Evolutionary conservation across 345 rosid genomes (phyloP).

Genomic region (Cardamine resedifolia): DNA sequence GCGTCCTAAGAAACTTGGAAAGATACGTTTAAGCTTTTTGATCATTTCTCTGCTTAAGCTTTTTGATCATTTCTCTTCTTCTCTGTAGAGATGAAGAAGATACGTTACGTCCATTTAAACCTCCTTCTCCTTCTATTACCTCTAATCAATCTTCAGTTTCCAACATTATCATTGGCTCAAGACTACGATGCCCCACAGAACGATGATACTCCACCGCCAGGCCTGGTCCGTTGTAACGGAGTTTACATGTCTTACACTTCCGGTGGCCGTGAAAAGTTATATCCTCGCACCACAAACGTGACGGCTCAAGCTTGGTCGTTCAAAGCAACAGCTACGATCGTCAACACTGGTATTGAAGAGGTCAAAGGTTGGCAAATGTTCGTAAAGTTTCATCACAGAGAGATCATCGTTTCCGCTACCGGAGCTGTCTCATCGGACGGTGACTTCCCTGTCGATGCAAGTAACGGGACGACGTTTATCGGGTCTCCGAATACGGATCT

Average conservation of each 20-base stretch:
- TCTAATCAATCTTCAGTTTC: slow-evolving; percentile 27
- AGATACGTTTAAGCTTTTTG: not conserved
- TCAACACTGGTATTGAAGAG: slow-evolving; percentile 65
- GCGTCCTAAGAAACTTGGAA: slow-evolving; percentile 27
- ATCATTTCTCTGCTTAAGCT: not conserved
- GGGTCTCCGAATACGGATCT: slow-evolving; percentile 63
- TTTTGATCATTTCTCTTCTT: not conserved
- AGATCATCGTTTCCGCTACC: slow-evolving; percentile 58
- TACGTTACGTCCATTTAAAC: slow-evolving; percentile 12
- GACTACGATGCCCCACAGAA: slow-evolving; percentile 35
- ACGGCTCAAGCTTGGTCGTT: slow-evolving; percentile 93
- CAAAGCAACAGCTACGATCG: slow-evolving; percentile 53
- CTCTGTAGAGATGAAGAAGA: slow-evolving; percentile 31
- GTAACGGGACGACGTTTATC: slow-evolving; percentile 67
- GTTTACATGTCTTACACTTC: slow-evolving; percentile 64
- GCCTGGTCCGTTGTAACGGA: slow-evolving; percentile 57
- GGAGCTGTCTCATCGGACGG: slow-evolving; percentile 60
- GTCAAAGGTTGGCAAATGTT: slow-evolving; percentile 75
- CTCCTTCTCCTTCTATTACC: slow-evolving; percentile 23
- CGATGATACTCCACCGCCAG: slow-evolving; percentile 50
- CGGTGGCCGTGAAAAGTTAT: slow-evolving; percentile 52
- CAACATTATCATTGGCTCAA: slow-evolving; percentile 44
- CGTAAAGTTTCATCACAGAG: slow-evolving; percentile 61
- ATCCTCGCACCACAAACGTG: slow-evolving; percentile 62
- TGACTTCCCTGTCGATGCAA: slow-evolving; percentile 62